Base-by-base conservation (phyloP, 78 protist species). In the Dictyostelium firmibasis region DNA sequence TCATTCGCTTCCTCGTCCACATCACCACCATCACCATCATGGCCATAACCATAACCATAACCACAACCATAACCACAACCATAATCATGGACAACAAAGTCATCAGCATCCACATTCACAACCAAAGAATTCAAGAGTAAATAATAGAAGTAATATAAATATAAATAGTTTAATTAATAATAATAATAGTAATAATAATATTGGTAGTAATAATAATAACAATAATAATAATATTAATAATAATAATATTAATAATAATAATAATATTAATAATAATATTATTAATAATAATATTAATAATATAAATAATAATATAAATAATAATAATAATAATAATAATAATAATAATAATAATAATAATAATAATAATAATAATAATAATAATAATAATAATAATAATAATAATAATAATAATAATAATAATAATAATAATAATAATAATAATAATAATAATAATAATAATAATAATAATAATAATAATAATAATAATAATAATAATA, bases 271-370 rank as follows among this genome's bases (percentile, higher is more conserved):
- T 64, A 64, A 64, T 23, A 64, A 64, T 67, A 67, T 27, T 25
- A 67, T 27, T 67, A 25, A 67, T 67, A n/a, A 27, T 74, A 84
- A 67, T 74, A 60, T 20, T 53, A 38, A 84, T 77, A 84, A 84
- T 77, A 84, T 2, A 9, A 35, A 70, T 44, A 57, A 16, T 20
- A 57, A 57, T 20, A 67, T 16, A 0, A 50, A 50, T 50, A 50
- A 62, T 9, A 62, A 4, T 25, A 23, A 62, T 72, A 70, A 31
- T 44, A 44, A 29, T 44, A n/a, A 85, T 60, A 75, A 33, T 81
- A 70, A 75, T 67, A 70, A 35, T 62, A 70, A 85, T 53, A 67
- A 67, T 11, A 67, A 67, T 27, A n/a, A 67, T 44, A 84, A 67
- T 44, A 60, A 33, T 53, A 38, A 84, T 60, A 84, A 84, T 77